Base-by-base conservation (phyloP, 2,329 filamentous ascomycete species). In the Epichloe sp. region DNA sequence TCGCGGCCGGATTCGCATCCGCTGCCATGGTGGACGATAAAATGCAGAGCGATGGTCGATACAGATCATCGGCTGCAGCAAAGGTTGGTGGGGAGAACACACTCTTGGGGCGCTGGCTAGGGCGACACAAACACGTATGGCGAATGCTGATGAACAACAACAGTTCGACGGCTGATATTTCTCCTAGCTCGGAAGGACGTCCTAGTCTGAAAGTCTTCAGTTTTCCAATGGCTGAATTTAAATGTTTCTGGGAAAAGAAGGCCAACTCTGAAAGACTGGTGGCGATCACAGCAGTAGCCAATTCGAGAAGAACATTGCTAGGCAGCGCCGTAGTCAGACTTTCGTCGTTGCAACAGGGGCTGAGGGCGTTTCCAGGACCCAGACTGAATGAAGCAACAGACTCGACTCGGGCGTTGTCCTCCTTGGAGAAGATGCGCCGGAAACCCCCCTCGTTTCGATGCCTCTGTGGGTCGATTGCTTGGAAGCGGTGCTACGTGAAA, bases 401-500 rank as follows among this genome's bases (percentile, higher is more conserved):
- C 6, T 48, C 6, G 11, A 17, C 57, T 14, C 26, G 14, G 48
- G 44, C 15, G 7, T 47, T 50, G 12, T 51, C 48, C 8, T 54
- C 51, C 10, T 59, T 54, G 3, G n/a, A 15, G 6, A 26, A 35
- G 34, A 11, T 3, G 23, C 11, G 6, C 8, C 19, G 14, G 11
- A 6, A 19, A 12, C 1, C 36, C 17, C 48, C 21, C 21, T 17
- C 57, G 55, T 23, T 59, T 46, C 12, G 56, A 44, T 1, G 60
- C 57, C 8, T 65, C 46, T 8, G 63, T 66, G 15, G 60, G 51
- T 15, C 60, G 62, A 31, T 53, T 51, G 45, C 65, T 68, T 8
- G 62, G 60, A n/a, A 60, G 56, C 17, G 66, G 65, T 19, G 65
- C 66, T 23, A 57, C 53, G 51, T 68, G 62, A 47, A 69, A 65